Conservation (phyloP, 768 basidiomycete genomes). For the Tubosaeta brunneosetosa region DNA sequence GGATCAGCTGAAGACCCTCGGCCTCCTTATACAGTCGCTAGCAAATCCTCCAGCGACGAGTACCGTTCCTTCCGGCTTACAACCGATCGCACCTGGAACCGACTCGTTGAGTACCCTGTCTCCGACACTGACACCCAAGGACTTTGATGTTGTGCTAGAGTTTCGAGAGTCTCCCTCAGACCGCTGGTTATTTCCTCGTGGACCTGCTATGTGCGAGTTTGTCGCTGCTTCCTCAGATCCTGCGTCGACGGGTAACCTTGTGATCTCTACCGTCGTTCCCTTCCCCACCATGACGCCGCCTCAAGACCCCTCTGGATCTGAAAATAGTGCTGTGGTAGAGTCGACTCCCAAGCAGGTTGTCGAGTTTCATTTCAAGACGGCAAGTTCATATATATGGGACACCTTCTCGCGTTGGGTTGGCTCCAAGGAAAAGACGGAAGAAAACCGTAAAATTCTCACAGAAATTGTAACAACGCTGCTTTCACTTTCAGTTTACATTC, state of each 20-base stretch:
- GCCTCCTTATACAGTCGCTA: conserved; percentile 67
- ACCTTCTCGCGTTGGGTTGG: conserved; percentile 60
- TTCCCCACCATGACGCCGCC: conserved; percentile 30
- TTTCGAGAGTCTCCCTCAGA: conserved; percentile 60
- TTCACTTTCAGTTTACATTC: not conserved
- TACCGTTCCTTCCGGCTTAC: conserved; percentile 5
- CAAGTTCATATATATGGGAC: conserved; percentile 51
- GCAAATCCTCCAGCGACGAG: conserved; percentile 28
- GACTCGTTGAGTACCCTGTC: conserved; percentile 11
- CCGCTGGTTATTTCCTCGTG: conserved; percentile 66
- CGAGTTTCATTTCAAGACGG: conserved; percentile 46
- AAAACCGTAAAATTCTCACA: conserved; percentile 43
- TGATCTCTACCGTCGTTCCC: conserved; percentile 44
- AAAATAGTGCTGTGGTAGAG: conserved; percentile 9
- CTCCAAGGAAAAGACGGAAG: conserved; percentile 46
- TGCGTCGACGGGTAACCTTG: conserved; percentile 28
- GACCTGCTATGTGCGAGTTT: conserved; percentile 48
- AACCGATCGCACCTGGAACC: not conserved
- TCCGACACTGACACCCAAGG: conserved; percentile 35
- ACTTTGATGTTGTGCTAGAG: conserved; percentile 72
- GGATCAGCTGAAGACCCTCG: conserved; percentile 64
- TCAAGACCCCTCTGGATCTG: conserved; percentile 10
- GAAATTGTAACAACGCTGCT: conserved; percentile 37
- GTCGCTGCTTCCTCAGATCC: conserved; percentile 11
- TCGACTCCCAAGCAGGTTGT: conserved; percentile 30